These are phyloP conservation scores for Sclerotinia borealis DNA, from an alignment of 2,329 filamentous ascomycete genomes.

Conservation along the genomic window DNA sequence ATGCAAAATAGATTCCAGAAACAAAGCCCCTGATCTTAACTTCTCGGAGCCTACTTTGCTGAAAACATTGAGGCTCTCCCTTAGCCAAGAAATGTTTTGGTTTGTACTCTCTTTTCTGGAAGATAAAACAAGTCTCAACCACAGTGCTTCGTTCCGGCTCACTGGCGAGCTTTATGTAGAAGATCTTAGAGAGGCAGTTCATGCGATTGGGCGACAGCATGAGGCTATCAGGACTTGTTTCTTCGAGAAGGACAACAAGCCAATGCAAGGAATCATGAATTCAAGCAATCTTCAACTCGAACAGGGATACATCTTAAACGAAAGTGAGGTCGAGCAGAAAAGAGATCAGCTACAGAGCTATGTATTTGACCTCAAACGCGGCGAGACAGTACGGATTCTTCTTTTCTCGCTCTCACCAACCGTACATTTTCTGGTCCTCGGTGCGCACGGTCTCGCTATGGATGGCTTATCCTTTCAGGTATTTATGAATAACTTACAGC, in stretches of 20 bases:
- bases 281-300: neutral
- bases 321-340: neutral
- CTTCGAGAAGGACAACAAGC: conserved; percentile 8
- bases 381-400: conserved; percentile 21
- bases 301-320: neutral
- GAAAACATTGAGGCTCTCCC: conserved; percentile 12
- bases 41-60: neutral
- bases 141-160: conserved; percentile 18
- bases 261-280: conserved; percentile 12
- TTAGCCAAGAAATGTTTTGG: conserved; percentile 23
- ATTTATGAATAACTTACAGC: conserved; percentile 30
- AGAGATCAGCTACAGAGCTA: neutral
- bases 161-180: conserved; percentile 22
- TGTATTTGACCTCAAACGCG: neutral
- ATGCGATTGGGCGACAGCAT: conserved; percentile 21
- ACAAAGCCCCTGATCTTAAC: neutral
- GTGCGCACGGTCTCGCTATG: conserved; percentile 45
- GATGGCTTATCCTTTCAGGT: conserved; percentile 42
- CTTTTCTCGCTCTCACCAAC: conserved; percentile 34
- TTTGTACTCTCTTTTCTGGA: conserved; percentile 24
- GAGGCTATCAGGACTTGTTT: conserved; percentile 29
- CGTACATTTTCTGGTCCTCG: conserved; percentile 38
- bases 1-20: neutral
- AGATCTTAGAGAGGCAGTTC: conserved; percentile 22
- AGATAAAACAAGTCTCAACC: conserved; percentile 27